phyloP scores from a whole-genome alignment of 2,329 filamentous ascomycete genomes.

The Sphaerulina populicola region DNA sequence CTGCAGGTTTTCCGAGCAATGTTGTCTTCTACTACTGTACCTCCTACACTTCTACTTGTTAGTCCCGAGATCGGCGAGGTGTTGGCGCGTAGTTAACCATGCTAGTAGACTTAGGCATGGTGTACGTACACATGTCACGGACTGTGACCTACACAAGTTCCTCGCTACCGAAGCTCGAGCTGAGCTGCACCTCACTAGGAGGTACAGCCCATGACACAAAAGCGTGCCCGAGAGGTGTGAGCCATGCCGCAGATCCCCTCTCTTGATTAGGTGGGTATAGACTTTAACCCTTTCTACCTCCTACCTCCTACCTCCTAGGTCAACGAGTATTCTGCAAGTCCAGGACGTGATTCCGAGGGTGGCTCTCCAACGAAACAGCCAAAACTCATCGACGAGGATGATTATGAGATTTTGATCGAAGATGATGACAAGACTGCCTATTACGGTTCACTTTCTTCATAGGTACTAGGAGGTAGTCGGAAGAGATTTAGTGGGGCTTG shows the following conservation, averaged over 20 bases:
- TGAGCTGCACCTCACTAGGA: background rate
- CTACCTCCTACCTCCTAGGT: background rate
- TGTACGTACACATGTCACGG: constrained; percentile 4
- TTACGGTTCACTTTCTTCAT: constrained; percentile 6
- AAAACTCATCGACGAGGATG: background rate
- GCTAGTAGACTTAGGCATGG: constrained; percentile 3
- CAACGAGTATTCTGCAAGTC: background rate
- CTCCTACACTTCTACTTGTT: constrained; percentile 6
- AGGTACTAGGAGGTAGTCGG: constrained; percentile 11
- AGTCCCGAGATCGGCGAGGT: background rate
- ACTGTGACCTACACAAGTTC: constrained; percentile 5
- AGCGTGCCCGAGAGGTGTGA: constrained; percentile 3
- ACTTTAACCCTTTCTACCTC: background rate
- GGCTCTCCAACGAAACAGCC: background rate
- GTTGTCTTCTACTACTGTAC: constrained; percentile 7
- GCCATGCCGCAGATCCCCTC: background rate
- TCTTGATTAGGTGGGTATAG: too few species aligned
- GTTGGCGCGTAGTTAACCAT: background rate
- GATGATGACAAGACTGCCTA: background rate
- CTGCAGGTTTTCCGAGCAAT: background rate
- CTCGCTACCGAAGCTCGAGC: constrained; percentile 2
- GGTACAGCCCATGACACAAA: background rate
- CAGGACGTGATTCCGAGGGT: background rate
- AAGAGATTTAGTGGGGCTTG: background rate
- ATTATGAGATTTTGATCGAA: background rate